Evolutionary conservation across 495 filamentous ascomycete genomes (phyloP), one percentile per base, ranked within the genome.

Genomic region (Penicillium pulvis): DNA sequence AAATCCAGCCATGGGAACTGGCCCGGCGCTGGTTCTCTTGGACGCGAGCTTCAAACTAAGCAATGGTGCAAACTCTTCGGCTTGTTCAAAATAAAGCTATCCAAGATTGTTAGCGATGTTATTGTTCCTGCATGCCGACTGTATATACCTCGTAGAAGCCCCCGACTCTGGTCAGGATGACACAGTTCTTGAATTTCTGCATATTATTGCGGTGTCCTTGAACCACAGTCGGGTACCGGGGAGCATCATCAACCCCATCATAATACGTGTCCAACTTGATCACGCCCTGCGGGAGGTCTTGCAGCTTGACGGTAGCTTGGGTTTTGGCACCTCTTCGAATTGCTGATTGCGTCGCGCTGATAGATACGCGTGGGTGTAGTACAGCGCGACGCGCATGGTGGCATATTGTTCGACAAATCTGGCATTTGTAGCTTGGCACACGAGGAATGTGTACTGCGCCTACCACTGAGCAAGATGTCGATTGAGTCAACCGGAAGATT

Each of bases 1-100:
- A 59, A 99, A 99, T 20, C 94, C 94, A 58, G 94, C 89, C 92
- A 96, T 96, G 4, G 91, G 77, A 45, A 96, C 89, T 3, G 82
- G 79, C 3, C 90, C 90, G 26, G 83, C 85, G 61, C 71, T 87
- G 23, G 87, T 92, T 76, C 83, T 89, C 75, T 89, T 93, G 49
- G 83, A 77, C n/a, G 86, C 88, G 57, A 94, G 85, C 71, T 98
- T 98, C 60, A 98, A 72, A 62, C 91, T 93, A 58, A 98, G 80
- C 26, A 93, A 77, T 19, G 92, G 90, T 4, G 88, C 94, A 61
- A 90, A 85, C 62, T 96, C 88, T 51, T 93, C 89, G 7, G 94
- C 94, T 68, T 98, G 91, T 56, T 93, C 87, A 67, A 98, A 93
- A 73, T 97, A 98, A 51, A 98, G 76, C 83, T 86, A 58, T 6